Conservation (phyloP, 2,329 filamentous ascomycete genomes). For the Epicoccum sorghinum region DNA sequence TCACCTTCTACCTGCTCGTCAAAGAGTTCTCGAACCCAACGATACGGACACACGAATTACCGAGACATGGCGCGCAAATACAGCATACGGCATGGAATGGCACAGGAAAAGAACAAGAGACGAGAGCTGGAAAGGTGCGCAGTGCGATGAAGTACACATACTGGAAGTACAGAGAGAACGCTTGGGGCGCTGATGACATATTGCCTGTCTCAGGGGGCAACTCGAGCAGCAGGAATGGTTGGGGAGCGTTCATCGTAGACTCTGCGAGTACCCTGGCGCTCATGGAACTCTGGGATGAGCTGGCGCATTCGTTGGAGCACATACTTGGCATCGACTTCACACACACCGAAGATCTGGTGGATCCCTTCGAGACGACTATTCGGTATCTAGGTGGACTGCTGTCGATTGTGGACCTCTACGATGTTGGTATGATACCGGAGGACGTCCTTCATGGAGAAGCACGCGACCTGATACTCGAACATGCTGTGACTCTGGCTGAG, state of each 20-base stretch:
- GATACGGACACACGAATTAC: slow-evolving; percentile 22
- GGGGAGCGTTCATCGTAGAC: slow-evolving; percentile 53
- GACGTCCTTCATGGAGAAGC: slow-evolving; percentile 38
- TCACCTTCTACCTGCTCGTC: slow-evolving; percentile 50
- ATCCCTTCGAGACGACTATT: slow-evolving; percentile 52
- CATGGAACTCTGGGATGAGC: slow-evolving; percentile 53
- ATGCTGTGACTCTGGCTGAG: slow-evolving; percentile 47
- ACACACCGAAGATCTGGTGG: slow-evolving; percentile 43
- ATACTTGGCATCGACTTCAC: slow-evolving; percentile 49
- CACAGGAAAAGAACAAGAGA: slow-evolving; percentile 42
- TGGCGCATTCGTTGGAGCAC: slow-evolving; percentile 47
- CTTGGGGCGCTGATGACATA: slow-evolving; percentile 51
- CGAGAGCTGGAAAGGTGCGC: slow-evolving; percentile 42
- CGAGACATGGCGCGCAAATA: slow-evolving; percentile 35
- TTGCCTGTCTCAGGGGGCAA: slow-evolving; percentile 46
- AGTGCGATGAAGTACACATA: slow-evolving; percentile 51
- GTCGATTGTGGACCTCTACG: slow-evolving; percentile 50
- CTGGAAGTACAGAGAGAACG: slow-evolving; percentile 46
- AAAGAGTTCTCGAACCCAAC: slow-evolving; percentile 45
- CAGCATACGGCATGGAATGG: slow-evolving; percentile 45
- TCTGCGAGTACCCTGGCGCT: slow-evolving; percentile 48
- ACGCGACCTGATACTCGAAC: slow-evolving; percentile 43
- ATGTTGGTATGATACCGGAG: slow-evolving; percentile 48
- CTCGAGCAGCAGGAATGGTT: slow-evolving; percentile 47
- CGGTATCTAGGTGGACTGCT: slow-evolving; percentile 50